Evolutionary conservation across 2,329 filamentous ascomycete genomes (phyloP), one percentile per base, ranked within the genome.

Genomic region (Monosporascus cannonballus): DNA sequence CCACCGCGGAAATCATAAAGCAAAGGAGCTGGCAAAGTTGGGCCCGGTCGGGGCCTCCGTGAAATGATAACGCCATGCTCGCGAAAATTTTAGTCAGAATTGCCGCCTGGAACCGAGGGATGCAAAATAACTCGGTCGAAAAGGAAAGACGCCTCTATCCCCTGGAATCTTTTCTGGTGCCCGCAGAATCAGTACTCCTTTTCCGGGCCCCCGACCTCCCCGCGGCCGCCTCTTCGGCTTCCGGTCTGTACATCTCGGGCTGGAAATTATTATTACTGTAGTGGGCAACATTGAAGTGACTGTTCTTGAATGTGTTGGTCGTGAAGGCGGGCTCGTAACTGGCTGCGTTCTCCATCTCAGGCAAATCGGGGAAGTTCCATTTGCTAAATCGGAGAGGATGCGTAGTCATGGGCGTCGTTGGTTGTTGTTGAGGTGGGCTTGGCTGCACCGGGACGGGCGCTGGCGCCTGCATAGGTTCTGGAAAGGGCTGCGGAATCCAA

Each of bases 261-360:
- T 81, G 78, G 56, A 83, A 82, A 57, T 81, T 76, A 41, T 81
- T 80, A 57, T 87, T 87, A 54, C 83, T 82, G 59, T 82, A 87
- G 63, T 87, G 84, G 1, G 84, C 83, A 47, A 77, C 77, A 60
- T 86, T 87, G 69, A 81, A 85, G 51, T 86, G 80, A 50, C 79
- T 84, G 58, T 86, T 85, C 61, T 83, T 84, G 62, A 87, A 87
- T 1, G 79, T 81, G 49, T 73, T 77, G 2, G 80, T 85, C 50
- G 74, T 74, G 49, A 78, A 76, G 4, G 72, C 68, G n/a, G 76
- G 74, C 53, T 79, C 77, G 41, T 63, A 65, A 47, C 64, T 65
- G 7, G 54, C 63, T 45, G 64, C 67, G 53, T 66, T 72, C 50
- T 75, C 76, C 48, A 61, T 56, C 2, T 59, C 59, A 39, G 61